Percentiles rank a stretch among this genome's conserved stretches.
phyloP scores from a whole-genome alignment of 805 yeast species.

The Metschnikowia cerradonensis region DNA sequence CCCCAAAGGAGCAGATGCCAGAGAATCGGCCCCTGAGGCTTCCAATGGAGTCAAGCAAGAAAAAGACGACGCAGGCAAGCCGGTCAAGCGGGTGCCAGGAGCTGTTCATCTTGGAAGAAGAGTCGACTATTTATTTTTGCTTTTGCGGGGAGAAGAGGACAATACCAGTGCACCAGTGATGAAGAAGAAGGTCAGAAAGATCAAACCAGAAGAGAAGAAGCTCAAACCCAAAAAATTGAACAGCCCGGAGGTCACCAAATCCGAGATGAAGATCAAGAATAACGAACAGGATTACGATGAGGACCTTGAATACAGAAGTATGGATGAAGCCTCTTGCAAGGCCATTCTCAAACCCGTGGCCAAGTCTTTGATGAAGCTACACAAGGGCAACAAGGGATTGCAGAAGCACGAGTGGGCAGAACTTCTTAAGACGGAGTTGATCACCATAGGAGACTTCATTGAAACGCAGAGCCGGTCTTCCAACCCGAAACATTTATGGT shows the following conservation, averaged over 20 bases:
- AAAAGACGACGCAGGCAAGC: conserved; percentile 23
- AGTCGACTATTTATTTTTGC: conserved; percentile 75
- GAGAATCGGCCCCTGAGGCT: conserved; percentile 12
- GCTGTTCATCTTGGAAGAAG: conserved; percentile 90
- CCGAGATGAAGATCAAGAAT: conserved; percentile 13
- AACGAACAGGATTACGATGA: conserved; percentile 26
- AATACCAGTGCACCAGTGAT: conserved; percentile 9
- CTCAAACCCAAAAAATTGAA: conserved; percentile 16
- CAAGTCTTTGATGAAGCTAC: conserved; percentile 59
- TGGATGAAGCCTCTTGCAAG: conserved; percentile 73
- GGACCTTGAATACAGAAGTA: conserved; percentile 60
- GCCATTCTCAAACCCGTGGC: conserved; percentile 60
- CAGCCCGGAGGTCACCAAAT: conserved; percentile 5
- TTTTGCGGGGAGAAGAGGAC: conserved; percentile 58
- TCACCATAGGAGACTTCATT: conserved; percentile 73
- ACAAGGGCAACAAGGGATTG: conserved; percentile 67
- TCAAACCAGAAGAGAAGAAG: conserved; percentile 17
- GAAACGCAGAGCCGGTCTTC: conserved; percentile 22
- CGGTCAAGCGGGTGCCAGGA: conserved; percentile 76
- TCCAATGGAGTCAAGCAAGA: conserved; percentile 11
- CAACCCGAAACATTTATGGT: conserved; percentile 70
- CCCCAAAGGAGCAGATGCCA: conserved; percentile 9
- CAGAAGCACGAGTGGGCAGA: conserved; percentile 75
- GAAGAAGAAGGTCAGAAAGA: conserved; percentile 18
- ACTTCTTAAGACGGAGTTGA: conserved; percentile 62